A percentile compares a stretch with the other conserved stretches of the same genome.
Evolutionary conservation across 345 rosid species (phyloP).

Genomic region (Triadica sebifera): DNA sequence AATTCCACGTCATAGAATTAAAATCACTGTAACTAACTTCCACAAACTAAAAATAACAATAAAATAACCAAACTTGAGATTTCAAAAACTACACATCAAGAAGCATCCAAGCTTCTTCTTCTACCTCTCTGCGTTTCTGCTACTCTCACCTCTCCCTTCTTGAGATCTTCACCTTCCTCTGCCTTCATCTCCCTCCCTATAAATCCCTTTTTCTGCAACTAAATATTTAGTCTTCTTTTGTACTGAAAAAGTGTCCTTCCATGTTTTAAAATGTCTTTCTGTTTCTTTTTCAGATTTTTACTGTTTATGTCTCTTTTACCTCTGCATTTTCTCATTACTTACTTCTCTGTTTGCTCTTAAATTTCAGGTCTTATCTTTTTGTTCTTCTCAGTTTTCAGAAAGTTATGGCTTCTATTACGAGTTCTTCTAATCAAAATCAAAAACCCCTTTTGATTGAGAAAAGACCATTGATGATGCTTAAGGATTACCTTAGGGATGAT

Average conservation of each 20-base stretch:
- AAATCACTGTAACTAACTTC: background rate
- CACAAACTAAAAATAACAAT: background rate
- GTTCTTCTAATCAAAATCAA: constrained; percentile 20
- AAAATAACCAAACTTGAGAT: constrained; percentile 15
- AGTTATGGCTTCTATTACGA: constrained; percentile 21
- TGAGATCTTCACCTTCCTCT: background rate
- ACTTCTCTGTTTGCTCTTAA: too few species aligned
- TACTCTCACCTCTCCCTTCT: too few species aligned
- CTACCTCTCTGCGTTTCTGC: too few species aligned
- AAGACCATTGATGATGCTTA: constrained; percentile 62
- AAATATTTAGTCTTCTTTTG: too few species aligned
- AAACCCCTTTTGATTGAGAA: constrained; percentile 15
- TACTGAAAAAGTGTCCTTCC: background rate
- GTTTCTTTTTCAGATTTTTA: background rate
- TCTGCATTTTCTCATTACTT: too few species aligned
- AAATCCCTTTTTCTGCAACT: background rate
- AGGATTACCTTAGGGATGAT: constrained; percentile 76
- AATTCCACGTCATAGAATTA: background rate
- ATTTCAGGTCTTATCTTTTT: too few species aligned
- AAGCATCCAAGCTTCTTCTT: constrained; percentile 29
- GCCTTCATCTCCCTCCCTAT: background rate
- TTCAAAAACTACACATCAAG: constrained; percentile 27
- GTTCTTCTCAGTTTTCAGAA: background rate
- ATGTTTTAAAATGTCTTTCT: constrained; percentile 12
- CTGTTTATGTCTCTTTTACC: too few species aligned